phyloP scores from a whole-genome alignment of 2,329 filamentous ascomycete genomes.

The Epichloe gansuensis region DNA sequence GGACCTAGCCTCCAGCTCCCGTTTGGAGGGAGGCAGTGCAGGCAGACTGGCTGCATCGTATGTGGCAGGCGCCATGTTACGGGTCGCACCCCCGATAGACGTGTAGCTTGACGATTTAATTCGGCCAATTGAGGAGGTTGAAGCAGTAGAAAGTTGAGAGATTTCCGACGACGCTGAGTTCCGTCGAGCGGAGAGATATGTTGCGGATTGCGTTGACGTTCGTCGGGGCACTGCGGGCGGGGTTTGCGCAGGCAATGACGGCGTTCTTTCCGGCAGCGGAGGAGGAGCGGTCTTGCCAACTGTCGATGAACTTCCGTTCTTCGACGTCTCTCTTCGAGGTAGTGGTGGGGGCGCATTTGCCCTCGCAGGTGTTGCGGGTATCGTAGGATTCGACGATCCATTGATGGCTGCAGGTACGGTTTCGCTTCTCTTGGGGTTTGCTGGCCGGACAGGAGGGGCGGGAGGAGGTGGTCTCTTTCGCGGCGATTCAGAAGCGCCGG shows the following conservation, averaged over 20 bases:
- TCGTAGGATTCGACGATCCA: conserved; percentile 12
- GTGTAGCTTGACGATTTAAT: conserved; percentile 34
- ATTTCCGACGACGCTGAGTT: conserved; percentile 46
- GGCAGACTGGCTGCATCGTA: conserved; percentile 45
- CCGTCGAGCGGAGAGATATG: conserved; percentile 28
- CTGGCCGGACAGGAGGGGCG: conserved; percentile 29
- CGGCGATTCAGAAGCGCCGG: conserved; percentile 21
- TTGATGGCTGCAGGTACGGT: conserved; percentile 17
- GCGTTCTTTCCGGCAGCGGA: conserved; percentile 19
- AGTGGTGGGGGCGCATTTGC: conserved; percentile 23
- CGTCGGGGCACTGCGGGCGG: conserved; percentile 40
- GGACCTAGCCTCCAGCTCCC: conserved; percentile 38
- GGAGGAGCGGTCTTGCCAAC: conserved; percentile 18
- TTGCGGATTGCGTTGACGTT: conserved; percentile 28
- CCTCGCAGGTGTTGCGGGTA: conserved; percentile 28
- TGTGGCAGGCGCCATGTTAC: conserved; percentile 40
- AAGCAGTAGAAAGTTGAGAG: conserved; percentile 41
- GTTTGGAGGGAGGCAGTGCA: conserved; percentile 40
- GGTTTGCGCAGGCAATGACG: conserved; percentile 20
- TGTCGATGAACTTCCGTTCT: conserved; percentile 1
- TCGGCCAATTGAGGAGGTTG: conserved; percentile 36
- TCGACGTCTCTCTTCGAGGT: conserved; percentile 19
- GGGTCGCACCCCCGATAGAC: conserved; percentile 27
- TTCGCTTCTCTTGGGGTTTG: conserved; percentile 22
- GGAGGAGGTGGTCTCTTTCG: conserved; percentile 28